phyloP scores from a whole-genome alignment of 495 filamentous ascomycete species.

The Endocarpon pusillum region DNA sequence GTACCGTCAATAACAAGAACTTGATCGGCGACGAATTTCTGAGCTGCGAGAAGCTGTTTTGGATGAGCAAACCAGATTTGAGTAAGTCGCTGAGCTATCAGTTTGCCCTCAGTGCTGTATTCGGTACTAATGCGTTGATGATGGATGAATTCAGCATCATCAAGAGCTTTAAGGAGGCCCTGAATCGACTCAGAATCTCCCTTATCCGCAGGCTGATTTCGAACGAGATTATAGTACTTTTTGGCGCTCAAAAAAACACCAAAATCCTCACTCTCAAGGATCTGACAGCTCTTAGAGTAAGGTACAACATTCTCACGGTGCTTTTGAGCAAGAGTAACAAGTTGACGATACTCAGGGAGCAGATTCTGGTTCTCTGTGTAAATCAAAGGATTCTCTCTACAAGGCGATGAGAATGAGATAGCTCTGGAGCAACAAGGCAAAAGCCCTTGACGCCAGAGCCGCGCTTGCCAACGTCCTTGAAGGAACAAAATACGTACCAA shows the following conservation, averaged over 20 bases:
- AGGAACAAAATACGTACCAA: background rate
- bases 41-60: conserved; percentile 1
- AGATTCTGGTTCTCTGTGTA: background rate
- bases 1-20: background rate
- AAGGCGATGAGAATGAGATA: background rate
- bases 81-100: background rate
- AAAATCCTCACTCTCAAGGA: background rate
- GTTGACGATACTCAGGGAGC: background rate
- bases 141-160: background rate
- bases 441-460: background rate
- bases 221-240: conserved; percentile 2
- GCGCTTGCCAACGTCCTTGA: background rate
- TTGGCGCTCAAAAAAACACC: background rate
- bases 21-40: conserved; percentile 1
- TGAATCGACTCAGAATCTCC: background rate
- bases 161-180: background rate
- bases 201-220: conserved; percentile 1
- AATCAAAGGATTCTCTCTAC: background rate
- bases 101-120: background rate
- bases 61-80: conserved; percentile 3
- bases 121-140: background rate
- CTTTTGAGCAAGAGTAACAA: background rate
- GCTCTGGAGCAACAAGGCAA: background rate
- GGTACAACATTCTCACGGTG: background rate
- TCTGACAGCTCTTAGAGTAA: background rate